Percentiles rank a stretch among this genome's conserved stretches.
phyloP scores from a whole-genome alignment of 1,284 basidiomycete species.

The Mycena sp. region DNA sequence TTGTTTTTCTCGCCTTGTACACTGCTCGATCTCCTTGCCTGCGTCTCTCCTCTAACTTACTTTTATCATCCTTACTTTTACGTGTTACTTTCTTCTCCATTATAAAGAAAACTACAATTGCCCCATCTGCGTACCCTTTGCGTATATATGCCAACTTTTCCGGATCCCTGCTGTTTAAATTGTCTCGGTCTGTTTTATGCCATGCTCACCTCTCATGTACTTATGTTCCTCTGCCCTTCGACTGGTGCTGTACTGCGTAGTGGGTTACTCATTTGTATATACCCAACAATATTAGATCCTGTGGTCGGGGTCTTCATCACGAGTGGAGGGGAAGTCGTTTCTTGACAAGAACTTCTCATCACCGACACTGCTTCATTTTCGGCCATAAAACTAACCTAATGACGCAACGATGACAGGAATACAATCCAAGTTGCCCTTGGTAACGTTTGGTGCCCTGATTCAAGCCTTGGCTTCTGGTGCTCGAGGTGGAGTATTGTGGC shows the following conservation, averaged over 20 bases:
- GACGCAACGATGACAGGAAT: too few relatives aligned
- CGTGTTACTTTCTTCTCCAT: not conserved
- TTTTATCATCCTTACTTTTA: not conserved
- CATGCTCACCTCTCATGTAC: conserved; percentile 22
- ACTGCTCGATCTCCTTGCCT: conserved; percentile 24
- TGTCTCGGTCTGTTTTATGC: conserved; percentile 13
- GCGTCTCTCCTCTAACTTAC: conserved; percentile 32
- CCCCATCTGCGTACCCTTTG: conserved; percentile 4
- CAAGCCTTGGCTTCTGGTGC: too few relatives aligned
- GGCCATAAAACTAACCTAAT: too few relatives aligned
- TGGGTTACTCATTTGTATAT: conserved; percentile 21
- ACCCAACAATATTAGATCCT: conserved; percentile 25
- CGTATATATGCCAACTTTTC: conserved; percentile 17
- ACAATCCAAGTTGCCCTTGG: too few relatives aligned
- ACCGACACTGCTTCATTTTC: too few relatives aligned
- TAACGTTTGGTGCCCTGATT: too few relatives aligned
- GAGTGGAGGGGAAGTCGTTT: too few relatives aligned
- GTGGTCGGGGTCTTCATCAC: conserved; percentile 24
- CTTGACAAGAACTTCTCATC: too few relatives aligned
- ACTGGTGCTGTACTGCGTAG: conserved; percentile 21
- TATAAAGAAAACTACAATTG: conserved; percentile 11
- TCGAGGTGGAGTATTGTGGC: too few relatives aligned
- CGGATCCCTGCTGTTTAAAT: not conserved
- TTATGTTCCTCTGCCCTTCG: conserved; percentile 17
- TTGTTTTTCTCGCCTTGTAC: conserved; percentile 21